Conservation (phyloP, 2,329 filamentous ascomycete species). For the Kalmusia sp. region DNA sequence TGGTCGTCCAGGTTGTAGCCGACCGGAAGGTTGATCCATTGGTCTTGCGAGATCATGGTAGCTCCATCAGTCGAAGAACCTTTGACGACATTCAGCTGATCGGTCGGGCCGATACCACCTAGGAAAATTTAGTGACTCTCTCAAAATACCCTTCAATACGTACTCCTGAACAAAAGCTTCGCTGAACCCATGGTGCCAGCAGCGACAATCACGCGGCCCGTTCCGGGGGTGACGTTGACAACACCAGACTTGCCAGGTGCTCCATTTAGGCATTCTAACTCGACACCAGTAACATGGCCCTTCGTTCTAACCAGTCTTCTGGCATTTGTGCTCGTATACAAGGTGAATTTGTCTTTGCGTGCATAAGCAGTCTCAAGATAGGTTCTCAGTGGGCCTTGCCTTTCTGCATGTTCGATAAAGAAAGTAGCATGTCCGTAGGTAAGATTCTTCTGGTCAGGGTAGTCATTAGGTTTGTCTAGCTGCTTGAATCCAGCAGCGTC, state of each 20-base stretch:
- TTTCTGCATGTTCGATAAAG: slow-evolving; percentile 69
- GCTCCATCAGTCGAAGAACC: slow-evolving; percentile 46
- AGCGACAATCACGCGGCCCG: slow-evolving; percentile 70
- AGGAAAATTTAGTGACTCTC: background rate
- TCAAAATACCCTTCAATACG: slow-evolving; percentile 13
- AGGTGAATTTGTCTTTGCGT: slow-evolving; percentile 65
- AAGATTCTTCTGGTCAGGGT: slow-evolving; percentile 68
- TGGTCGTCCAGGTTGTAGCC: slow-evolving; percentile 56
- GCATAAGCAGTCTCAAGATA: slow-evolving; percentile 68
- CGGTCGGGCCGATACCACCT: slow-evolving; percentile 67
- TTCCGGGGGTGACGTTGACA: slow-evolving; percentile 63
- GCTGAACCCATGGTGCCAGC: slow-evolving; percentile 71
- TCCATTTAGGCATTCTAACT: slow-evolving; percentile 60
- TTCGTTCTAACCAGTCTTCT: slow-evolving; percentile 68
- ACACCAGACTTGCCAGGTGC: slow-evolving; percentile 59
- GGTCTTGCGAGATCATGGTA: slow-evolving; percentile 48
- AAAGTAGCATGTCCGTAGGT: slow-evolving; percentile 65
- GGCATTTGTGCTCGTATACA: slow-evolving; percentile 69
- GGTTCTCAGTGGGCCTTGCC: slow-evolving; percentile 71
- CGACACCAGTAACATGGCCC: slow-evolving; percentile 67
- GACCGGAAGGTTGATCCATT: slow-evolving; percentile 58
- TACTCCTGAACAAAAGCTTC: slow-evolving; percentile 68
- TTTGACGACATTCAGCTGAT: slow-evolving; percentile 51
- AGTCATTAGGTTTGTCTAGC: slow-evolving; percentile 62
- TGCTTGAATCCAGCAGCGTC: slow-evolving; percentile 65